These are phyloP conservation scores for Solanum bulbocastanum DNA, from an alignment of 257 asterid species.

Conservation along the genomic window DNA sequence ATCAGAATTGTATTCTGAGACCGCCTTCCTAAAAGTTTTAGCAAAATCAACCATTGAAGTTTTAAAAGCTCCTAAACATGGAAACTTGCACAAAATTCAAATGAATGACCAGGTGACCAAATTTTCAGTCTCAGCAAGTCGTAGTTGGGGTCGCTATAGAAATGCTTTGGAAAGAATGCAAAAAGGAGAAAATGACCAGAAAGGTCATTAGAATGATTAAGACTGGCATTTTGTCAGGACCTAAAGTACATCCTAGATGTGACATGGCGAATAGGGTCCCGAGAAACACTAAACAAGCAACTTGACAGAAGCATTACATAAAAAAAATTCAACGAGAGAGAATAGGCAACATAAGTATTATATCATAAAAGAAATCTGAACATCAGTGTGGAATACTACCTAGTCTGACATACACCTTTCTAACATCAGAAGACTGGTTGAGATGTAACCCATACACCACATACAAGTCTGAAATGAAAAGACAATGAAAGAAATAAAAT, in stretches of 20 bases:
- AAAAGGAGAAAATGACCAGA: background rate
- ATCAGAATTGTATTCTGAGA: background rate
- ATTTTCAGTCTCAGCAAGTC: background rate
- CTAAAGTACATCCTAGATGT: background rate
- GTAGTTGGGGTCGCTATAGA: background rate
- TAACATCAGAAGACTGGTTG: too few species aligned
- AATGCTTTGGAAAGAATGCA: background rate
- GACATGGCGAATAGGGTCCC: background rate
- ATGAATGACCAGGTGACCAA: background rate
- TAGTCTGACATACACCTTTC: too few species aligned
- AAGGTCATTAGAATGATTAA: background rate
- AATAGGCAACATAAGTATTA: too few species aligned
- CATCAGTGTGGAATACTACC: too few species aligned
- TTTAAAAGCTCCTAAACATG: background rate
- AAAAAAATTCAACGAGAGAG: too few species aligned
- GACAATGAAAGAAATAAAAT: too few species aligned
- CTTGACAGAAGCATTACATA: background rate
- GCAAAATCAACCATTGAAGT: background rate
- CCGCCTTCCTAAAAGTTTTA: too few species aligned
- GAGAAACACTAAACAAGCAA: background rate
- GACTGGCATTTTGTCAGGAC: background rate
- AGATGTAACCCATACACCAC: too few species aligned
- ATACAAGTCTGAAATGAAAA: too few species aligned
- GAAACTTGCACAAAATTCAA: background rate
- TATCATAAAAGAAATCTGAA: too few species aligned